These are phyloP conservation scores for Mycosphaerella sp. DNA, from an alignment of 2,329 filamentous ascomycete genomes.

Conservation along the genomic window DNA sequence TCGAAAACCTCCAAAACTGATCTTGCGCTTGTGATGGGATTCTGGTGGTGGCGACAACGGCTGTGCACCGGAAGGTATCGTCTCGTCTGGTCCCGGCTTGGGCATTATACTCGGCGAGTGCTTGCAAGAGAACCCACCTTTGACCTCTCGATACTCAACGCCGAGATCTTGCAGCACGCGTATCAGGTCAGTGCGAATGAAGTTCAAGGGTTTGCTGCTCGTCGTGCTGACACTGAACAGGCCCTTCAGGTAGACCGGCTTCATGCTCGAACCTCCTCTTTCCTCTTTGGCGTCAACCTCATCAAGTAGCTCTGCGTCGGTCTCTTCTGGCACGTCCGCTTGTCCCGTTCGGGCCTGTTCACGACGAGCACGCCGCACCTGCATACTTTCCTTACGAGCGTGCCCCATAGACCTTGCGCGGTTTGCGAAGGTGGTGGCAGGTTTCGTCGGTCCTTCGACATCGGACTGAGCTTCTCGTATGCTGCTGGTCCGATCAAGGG, in stretches of 20 bases:
- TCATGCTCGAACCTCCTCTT: conserved; percentile 61
- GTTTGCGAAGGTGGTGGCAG: conserved; percentile 53
- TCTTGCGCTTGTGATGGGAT: conserved; percentile 63
- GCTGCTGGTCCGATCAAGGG: conserved; percentile 32
- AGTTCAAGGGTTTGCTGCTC: conserved; percentile 77
- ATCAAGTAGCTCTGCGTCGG: conserved; percentile 67
- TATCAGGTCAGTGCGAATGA: conserved; percentile 85
- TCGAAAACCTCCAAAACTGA: conserved; percentile 72
- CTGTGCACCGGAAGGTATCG: conserved; percentile 49
- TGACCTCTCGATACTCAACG: conserved; percentile 88
- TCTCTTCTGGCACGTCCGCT: conserved; percentile 82
- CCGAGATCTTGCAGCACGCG: conserved; percentile 79
- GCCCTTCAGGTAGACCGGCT: conserved; percentile 92
- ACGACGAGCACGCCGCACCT: conserved; percentile 66
- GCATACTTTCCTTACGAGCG: conserved; percentile 83
- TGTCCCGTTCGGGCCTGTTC: conserved; percentile 45
- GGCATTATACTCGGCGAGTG: conserved; percentile 82
- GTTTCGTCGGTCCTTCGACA: conserved; percentile 36
- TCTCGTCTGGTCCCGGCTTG: conserved; percentile 50
- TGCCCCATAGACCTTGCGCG: conserved; percentile 86
- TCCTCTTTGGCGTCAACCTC: conserved; percentile 44
- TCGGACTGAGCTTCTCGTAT: conserved; percentile 43
- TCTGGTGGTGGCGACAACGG: conserved; percentile 43
- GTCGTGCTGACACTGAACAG: conserved; percentile 97
- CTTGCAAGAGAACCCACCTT: conserved; percentile 83